phyloP scores from a whole-genome alignment of 495 filamentous ascomycete species.

The Ascodesmis nigricans region DNA sequence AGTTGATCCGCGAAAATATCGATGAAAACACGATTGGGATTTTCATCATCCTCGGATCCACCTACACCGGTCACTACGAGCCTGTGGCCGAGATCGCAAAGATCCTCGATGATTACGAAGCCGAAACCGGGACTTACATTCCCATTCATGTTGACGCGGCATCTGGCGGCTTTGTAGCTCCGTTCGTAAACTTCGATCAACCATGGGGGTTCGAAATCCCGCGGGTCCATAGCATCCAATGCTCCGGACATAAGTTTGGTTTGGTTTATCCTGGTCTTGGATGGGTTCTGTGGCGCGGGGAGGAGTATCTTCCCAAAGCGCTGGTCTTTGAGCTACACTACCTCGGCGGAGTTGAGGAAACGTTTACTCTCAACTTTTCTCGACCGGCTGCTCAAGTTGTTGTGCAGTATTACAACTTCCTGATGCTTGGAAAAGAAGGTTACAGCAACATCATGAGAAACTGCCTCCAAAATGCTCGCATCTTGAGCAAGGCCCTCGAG shows the following conservation, averaged over 20 bases:
- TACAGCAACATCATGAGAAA: slow-evolving; percentile 49
- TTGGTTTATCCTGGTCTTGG: slow-evolving; percentile 51
- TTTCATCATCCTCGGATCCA: slow-evolving; percentile 52
- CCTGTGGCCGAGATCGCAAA: slow-evolving; percentile 46
- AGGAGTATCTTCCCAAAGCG: slow-evolving; percentile 43
- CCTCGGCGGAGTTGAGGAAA: slow-evolving; percentile 50
- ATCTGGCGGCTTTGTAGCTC: slow-evolving; percentile 49
- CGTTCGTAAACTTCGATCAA: slow-evolving; percentile 36
- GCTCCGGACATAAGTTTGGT: slow-evolving; percentile 53
- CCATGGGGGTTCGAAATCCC: slow-evolving; percentile 45
- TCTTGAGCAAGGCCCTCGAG: slow-evolving; percentile 46
- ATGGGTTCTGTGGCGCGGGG: slow-evolving; percentile 56
- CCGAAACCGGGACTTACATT: slow-evolving; percentile 40
- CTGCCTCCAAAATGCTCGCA: slow-evolving; percentile 42
- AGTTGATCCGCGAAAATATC: slow-evolving; percentile 39
- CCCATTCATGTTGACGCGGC: slow-evolving; percentile 61
- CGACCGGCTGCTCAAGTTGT: slow-evolving; percentile 49
- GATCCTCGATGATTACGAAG: slow-evolving; percentile 42
- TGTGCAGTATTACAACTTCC: slow-evolving; percentile 57
- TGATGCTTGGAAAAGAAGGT: slow-evolving; percentile 47
- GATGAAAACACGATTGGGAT: slow-evolving; percentile 64
- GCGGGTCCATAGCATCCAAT: slow-evolving; percentile 54
- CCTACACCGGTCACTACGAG: slow-evolving; percentile 59
- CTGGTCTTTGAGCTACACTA: slow-evolving; percentile 57
- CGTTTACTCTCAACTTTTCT: slow-evolving; percentile 56